phyloP scores from a whole-genome alignment of 768 basidiomycete genomes.

The Chlorophyllum brunneum region DNA sequence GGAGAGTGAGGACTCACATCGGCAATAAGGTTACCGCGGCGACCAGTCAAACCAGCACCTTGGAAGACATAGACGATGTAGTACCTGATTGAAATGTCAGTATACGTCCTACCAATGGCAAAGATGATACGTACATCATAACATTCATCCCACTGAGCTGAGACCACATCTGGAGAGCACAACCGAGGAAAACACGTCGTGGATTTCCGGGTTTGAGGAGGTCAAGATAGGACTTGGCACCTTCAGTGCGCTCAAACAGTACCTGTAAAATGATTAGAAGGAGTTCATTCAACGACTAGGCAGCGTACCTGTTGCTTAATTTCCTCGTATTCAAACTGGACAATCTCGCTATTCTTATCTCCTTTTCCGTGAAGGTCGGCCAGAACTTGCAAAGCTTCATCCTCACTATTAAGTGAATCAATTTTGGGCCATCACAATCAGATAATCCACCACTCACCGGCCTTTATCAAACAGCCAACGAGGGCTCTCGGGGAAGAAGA shows the following conservation, averaged over 20 bases:
- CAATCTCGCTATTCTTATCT: conserved; percentile 53
- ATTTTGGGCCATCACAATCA: background rate
- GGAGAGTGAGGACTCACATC: conserved; percentile 27
- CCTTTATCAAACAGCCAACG: conserved; percentile 67
- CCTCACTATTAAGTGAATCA: conserved; percentile 29
- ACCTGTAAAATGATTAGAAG: conserved; percentile 21
- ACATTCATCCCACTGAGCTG: conserved; percentile 77
- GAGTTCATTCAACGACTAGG: no score
- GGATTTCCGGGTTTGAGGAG: conserved; percentile 62
- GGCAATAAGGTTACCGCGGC: conserved; percentile 72
- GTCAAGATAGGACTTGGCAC: conserved; percentile 68
- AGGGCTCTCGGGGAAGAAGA: conserved; percentile 65
- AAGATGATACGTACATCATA: conserved; percentile 56
- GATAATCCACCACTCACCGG: conserved; percentile 28
- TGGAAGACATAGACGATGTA: conserved; percentile 71
- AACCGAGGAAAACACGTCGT: conserved; percentile 68
- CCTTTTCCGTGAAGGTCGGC: conserved; percentile 73
- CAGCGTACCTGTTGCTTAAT: conserved; percentile 46
- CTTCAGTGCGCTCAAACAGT: conserved; percentile 61
- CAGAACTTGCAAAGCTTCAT: conserved; percentile 66
- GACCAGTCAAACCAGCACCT: conserved; percentile 72
- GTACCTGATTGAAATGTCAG: conserved; percentile 35
- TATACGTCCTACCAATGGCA: background rate
- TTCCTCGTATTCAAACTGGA: conserved; percentile 67
- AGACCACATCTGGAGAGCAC: conserved; percentile 76